A percentile compares a stretch with the other conserved stretches of the same genome.
phyloP scores from a whole-genome alignment of 2,329 filamentous ascomycete species.

The Coniosporium tulheliwenetii region DNA sequence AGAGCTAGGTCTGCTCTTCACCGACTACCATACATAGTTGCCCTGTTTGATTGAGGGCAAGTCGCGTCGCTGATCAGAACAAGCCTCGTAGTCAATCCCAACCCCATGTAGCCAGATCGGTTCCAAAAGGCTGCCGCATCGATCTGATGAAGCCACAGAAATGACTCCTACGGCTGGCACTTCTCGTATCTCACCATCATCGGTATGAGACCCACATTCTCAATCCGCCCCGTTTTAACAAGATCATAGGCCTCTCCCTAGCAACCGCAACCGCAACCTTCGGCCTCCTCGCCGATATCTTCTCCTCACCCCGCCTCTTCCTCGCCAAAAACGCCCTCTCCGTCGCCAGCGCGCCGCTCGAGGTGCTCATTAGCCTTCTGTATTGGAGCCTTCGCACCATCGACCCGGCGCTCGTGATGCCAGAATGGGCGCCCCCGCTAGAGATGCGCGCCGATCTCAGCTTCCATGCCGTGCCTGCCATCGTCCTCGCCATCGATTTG shows the following conservation, averaged over 20 bases:
- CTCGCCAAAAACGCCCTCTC: conserved; percentile 50
- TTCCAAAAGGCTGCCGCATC: conserved; percentile 4
- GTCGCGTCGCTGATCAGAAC: too few species aligned
- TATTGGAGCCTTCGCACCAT: conserved; percentile 53
- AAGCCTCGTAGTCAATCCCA: conserved; percentile 17
- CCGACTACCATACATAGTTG: too few species aligned
- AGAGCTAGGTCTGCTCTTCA: too few species aligned
- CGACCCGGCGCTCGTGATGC: conserved; percentile 37
- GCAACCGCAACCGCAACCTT: conserved; percentile 44
- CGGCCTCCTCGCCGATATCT: conserved; percentile 50
- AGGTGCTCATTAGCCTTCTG: conserved; percentile 53
- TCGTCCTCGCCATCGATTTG: conserved; percentile 49
- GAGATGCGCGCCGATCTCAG: conserved; percentile 41
- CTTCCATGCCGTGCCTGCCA: conserved; percentile 50
- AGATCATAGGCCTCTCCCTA: conserved; percentile 32
- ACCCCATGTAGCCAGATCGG: conserved; percentile 15
- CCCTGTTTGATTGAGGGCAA: too few species aligned
- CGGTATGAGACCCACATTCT: conserved; percentile 12
- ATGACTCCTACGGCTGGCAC: conserved; percentile 49
- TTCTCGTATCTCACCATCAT: conserved; percentile 63
- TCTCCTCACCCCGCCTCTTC: conserved; percentile 43
- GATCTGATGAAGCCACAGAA: conserved; percentile 21
- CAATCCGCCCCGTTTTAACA: too few species aligned
- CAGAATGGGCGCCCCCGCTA: conserved; percentile 22
- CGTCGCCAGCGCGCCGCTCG: conserved; percentile 50